These are phyloP conservation scores for Suillus occidentalis DNA, from an alignment of 768 basidiomycete species.

Conservation along the genomic window DNA sequence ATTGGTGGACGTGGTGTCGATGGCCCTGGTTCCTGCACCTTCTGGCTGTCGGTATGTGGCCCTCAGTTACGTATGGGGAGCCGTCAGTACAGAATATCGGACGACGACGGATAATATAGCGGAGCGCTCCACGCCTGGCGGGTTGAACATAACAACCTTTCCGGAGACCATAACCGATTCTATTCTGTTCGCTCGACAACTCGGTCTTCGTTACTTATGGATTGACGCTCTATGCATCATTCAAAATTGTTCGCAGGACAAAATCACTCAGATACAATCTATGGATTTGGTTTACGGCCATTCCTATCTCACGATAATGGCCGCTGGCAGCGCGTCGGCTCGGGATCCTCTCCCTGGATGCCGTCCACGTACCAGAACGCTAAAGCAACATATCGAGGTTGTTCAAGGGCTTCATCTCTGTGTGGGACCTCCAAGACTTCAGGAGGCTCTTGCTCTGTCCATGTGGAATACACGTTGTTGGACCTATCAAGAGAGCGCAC, in stretches of 20 bases:
- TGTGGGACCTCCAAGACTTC: conserved; percentile 16
- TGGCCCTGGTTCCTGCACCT: conserved; percentile 7
- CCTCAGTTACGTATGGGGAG: conserved; percentile 13
- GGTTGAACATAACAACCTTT: background rate
- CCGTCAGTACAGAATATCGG: conserved; percentile 5
- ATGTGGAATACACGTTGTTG: conserved; percentile 19
- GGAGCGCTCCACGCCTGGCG: background rate
- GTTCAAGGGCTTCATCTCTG: conserved; percentile 8
- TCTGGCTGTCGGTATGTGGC: conserved; percentile 8
- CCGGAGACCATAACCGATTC: conserved; percentile 11
- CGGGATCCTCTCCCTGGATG: background rate
- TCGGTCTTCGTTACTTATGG: conserved; percentile 12
- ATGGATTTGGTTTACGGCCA: conserved; percentile 11
- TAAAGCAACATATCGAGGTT: background rate
- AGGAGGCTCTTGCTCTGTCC: conserved; percentile 10
- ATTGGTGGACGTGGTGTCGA: conserved; percentile 6
- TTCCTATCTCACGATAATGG: conserved; percentile 7
- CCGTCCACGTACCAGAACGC: background rate
- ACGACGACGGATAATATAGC: conserved; percentile 7
- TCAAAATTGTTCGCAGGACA: conserved; percentile 7
- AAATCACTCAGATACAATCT: conserved; percentile 6
- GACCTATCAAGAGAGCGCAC: background rate
- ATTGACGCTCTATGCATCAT: conserved; percentile 15
- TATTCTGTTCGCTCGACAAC: conserved; percentile 6
- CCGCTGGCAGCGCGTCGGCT: conserved; percentile 1